phyloP scores from a whole-genome alignment of 2,329 filamentous ascomycete genomes.

The Exophiala dermatitidis region DNA sequence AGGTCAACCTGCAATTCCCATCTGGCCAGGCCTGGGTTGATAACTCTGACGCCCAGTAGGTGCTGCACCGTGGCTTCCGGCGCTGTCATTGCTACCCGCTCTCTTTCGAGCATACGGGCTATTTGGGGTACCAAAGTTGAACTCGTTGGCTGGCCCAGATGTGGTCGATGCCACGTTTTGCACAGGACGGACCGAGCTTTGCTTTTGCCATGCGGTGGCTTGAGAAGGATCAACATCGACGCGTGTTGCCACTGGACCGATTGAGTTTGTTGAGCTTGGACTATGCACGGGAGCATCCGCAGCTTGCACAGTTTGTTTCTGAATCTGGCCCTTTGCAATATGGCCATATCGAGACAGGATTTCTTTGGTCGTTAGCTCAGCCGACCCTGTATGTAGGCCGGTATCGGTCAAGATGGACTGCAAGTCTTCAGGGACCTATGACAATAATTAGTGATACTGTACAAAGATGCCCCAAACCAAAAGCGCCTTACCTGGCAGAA shows the following conservation, averaged over 20 bases:
- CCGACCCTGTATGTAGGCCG: constrained; percentile 68
- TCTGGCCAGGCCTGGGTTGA: constrained; percentile 23
- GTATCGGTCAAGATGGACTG: constrained; percentile 79
- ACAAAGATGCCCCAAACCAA: background rate
- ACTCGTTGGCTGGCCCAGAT: constrained; percentile 16
- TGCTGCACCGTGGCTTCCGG: constrained; percentile 17
- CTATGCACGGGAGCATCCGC: constrained; percentile 49
- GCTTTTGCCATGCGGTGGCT: constrained; percentile 65
- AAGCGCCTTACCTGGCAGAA: constrained; percentile 76
- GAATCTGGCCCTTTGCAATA: constrained; percentile 58
- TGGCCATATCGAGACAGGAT: constrained; percentile 91
- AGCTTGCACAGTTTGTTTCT: constrained; percentile 42
- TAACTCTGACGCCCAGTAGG: constrained; percentile 25
- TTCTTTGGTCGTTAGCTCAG: constrained; percentile 92
- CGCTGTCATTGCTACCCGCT: constrained; percentile 24
- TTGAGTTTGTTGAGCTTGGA: constrained; percentile 36
- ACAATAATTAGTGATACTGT: background rate
- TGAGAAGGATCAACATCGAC: constrained; percentile 83
- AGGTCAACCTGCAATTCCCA: constrained; percentile 22
- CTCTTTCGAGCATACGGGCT: constrained; percentile 25
- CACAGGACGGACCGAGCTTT: constrained; percentile 74
- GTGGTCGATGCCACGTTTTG: constrained; percentile 29
- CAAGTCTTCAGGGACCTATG: constrained; percentile 84
- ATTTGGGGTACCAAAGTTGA: constrained; percentile 22
- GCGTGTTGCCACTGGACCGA: constrained; percentile 47